These are phyloP conservation scores for Pleurotus pulmonarius DNA, from an alignment of 768 basidiomycete species.

Conservation along the genomic window DNA sequence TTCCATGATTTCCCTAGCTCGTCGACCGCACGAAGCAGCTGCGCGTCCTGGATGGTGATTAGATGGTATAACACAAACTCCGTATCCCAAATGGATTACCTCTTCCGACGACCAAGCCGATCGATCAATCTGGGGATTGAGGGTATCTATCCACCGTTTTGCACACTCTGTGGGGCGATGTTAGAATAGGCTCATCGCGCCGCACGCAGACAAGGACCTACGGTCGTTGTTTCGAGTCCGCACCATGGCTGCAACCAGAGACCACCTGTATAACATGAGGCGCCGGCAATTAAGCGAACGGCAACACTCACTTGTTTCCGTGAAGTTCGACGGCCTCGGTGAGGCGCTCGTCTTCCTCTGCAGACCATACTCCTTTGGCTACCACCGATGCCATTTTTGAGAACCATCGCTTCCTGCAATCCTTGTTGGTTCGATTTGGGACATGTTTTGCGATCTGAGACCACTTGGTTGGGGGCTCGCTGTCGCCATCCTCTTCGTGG, in stretches of 20 bases:
- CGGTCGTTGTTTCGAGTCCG: conserved; percentile 57
- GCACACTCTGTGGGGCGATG: conserved; percentile 42
- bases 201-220: conserved; percentile 24
- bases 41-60: conserved; percentile 35
- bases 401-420: conserved; percentile 62
- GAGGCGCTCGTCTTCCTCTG: conserved; percentile 56
- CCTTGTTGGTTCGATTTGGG: conserved; percentile 59
- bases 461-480: conserved; percentile 35
- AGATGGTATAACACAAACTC: neutral
- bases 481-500: conserved; percentile 48
- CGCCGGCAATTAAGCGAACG: neutral
- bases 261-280: conserved; percentile 37
- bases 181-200: neutral
- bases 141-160: conserved; percentile 59
- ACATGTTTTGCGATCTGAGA: conserved; percentile 39
- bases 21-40: conserved; percentile 50
- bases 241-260: conserved; percentile 55
- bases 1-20: conserved; percentile 63
- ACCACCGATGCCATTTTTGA: conserved; percentile 63
- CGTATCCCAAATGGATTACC: conserved; percentile 23
- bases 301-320: conserved; percentile 43
- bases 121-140: conserved; percentile 58
- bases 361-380: conserved; percentile 59
- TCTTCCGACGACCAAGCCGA: conserved; percentile 56
- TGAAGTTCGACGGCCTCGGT: conserved; percentile 55